phyloP scores from a whole-genome alignment of 208 protist species.

The Leptomonas pyrrhocoris region DNA sequence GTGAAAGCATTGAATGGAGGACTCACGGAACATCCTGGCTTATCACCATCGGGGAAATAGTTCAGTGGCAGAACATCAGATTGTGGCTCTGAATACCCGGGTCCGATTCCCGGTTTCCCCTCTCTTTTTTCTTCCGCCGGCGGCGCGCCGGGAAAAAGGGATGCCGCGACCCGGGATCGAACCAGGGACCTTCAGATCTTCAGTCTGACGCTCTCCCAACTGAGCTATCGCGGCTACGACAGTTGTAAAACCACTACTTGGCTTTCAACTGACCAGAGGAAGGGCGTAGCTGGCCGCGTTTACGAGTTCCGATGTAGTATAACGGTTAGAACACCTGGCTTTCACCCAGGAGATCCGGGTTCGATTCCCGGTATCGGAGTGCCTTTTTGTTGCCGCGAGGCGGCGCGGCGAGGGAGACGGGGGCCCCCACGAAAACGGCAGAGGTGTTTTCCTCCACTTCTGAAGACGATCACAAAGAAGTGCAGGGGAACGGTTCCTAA shows the following conservation, averaged over 20 bases:
- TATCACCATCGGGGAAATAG: slow-evolving; percentile 54
- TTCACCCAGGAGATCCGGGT: slow-evolving; percentile 78
- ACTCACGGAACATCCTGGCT: not conserved
- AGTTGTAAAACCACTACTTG: no score
- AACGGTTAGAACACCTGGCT: slow-evolving; percentile 81
- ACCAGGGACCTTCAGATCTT: slow-evolving; percentile 92
- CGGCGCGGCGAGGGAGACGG: no score
- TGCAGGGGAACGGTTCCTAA: no score
- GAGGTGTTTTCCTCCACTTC: no score
- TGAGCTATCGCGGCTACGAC: slow-evolving; percentile 77
- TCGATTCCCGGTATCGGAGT: slow-evolving; percentile 74
- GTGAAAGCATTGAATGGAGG: no score
- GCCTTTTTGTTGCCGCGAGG: no score
- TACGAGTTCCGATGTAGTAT: slow-evolving; percentile 73
- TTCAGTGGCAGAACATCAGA: slow-evolving; percentile 88
- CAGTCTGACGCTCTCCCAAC: slow-evolving; percentile 92
- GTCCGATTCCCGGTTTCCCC: slow-evolving; percentile 88
- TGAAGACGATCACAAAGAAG: no score
- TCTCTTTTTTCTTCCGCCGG: slow-evolving; percentile 37
- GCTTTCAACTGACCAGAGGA: no score
- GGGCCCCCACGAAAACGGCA: no score
- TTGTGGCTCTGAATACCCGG: slow-evolving; percentile 87
- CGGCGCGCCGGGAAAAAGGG: slow-evolving; percentile 23
- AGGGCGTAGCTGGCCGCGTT: no score
- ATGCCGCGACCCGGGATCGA: slow-evolving; percentile 88